Evolutionary conservation across 345 rosid genomes (phyloP), one percentile per base, ranked within the genome.

Genomic region (Xanthoceras sorbifolium): DNA sequence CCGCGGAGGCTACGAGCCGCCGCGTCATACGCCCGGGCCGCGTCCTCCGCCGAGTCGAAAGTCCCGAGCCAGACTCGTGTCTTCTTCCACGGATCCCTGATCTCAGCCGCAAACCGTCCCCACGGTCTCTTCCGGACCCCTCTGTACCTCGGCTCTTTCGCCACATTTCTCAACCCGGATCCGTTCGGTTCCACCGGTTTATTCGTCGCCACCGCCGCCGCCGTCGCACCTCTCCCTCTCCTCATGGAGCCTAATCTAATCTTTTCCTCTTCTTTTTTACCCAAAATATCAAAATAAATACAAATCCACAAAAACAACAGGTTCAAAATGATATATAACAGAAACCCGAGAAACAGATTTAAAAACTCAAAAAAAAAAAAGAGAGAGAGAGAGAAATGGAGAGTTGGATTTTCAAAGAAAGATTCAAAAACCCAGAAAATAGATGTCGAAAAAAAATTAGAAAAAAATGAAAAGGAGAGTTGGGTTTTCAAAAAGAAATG

Each of bases 11-110:
- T 78, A 44, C 90, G 86, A 20, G 98, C 98, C 34, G 99, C 98
- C 9, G 89, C 79, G 44, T 95, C 99, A 82, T 95, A 95, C 28
- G 99, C 98, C 14, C 87, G 87, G 2, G 99, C 99, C 0, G 99
- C 99, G 1, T 93, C 99, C 36, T 85, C 94, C 4, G 98, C 98
- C n/a, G 98, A 89, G 60, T 90, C 91, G 54, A 91, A 94, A 29
- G 98, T 94, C 18, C 98, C 99, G 6, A 95, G 90, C 99, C 99
- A 93, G 0, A 95, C 99, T 1, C 98, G 80, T 1, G 97, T 83
- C 71, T 93, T 95, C 71, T 91, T 95, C 82, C 84, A 73, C 0
- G 99, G 99, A 81, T 95, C 97, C 63, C 99, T 87, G 89, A 95
- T 95, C 92, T 95, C 99, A 0, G 99, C 98, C 0, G 98, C 97